Evolutionary conservation across 2,329 filamentous ascomycete genomes (phyloP).

Genomic region (Chrysoporthe deuterocubensis): DNA sequence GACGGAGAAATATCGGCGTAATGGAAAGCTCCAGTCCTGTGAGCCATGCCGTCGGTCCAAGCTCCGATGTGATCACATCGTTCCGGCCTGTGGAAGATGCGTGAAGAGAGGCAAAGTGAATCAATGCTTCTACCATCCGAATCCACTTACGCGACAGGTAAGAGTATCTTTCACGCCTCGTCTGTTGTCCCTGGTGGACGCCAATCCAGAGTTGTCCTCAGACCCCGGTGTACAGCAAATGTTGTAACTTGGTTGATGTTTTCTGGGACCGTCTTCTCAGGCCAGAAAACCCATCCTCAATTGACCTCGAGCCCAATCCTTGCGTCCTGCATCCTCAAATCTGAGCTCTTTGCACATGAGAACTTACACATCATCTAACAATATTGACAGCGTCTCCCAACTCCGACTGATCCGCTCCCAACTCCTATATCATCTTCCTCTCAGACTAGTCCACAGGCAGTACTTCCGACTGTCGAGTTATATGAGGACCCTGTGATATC

Average conservation of each 20-base stretch:
- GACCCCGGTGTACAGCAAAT: not conserved
- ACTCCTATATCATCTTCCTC: constrained; percentile 34
- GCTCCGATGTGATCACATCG: constrained; percentile 41
- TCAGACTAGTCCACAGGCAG: constrained; percentile 28
- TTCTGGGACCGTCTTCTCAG: not conserved
- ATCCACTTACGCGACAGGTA: constrained; percentile 36
- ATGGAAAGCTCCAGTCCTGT: constrained; percentile 42
- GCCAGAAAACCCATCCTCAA: not conserved
- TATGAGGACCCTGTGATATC: constrained; percentile 9
- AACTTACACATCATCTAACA: not conserved
- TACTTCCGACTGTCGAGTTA: constrained; percentile 33
- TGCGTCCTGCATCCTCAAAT: not conserved
- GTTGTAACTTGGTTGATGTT: not conserved
- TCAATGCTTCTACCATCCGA: constrained; percentile 41
- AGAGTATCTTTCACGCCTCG: constrained; percentile 25
- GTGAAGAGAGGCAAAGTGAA: constrained; percentile 37
- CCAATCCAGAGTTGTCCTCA: not conserved
- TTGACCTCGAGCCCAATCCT: not conserved
- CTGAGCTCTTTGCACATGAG: not conserved
- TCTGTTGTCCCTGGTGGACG: not conserved
- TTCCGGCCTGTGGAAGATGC: constrained; percentile 41
- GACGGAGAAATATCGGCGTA: constrained; percentile 40
- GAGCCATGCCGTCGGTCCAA: constrained; percentile 42
- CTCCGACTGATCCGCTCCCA: constrained; percentile 21
- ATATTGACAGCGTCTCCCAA: constrained; percentile 31